Base-by-base conservation (phyloP, 257 asterid species). In the Plantago ovata region DNA sequence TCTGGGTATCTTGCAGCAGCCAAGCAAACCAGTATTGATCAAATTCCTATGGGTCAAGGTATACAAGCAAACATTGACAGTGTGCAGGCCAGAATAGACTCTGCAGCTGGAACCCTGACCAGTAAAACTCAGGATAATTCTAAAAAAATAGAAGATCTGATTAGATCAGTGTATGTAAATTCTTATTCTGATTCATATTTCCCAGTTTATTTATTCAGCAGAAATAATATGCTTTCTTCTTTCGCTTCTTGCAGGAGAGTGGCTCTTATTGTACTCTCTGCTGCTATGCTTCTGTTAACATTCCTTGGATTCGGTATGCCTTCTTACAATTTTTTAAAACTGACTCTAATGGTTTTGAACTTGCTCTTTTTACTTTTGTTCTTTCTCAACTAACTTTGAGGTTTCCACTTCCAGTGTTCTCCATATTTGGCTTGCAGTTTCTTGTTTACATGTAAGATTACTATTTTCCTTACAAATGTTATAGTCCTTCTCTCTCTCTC, bases 291-390 rank as follows among this genome's bases (percentile, higher is more conserved):
- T 64, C 69, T 85, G 40, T 53, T 92, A 47, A 81, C 96, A 13
- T 92, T 87, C 61, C 81, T 92, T 60, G 98, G 96, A 75, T 85
- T 92, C 33, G 88, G 98, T 90, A 79, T 65, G 79, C 53, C 14
- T 43, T 7, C 51, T 59, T 61, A n/a, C n/a, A n/a, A n/a, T n/a
- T n/a, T n/a, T n/a, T n/a, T n/a, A n/a, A n/a, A n/a, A n/a, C n/a
- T n/a, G n/a, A n/a, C n/a, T n/a, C 36, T 28, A 28, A 28, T 6
- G 36, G 7, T 28, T 28, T 3, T 28, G 36, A 28, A 28, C 13
- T 54, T 56, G 10, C 12, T 5, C 32, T 15, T 48, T 9, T 48
- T 21, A 1, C 0, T 28, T 40, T 38, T 13, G 59, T 13, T 66
- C 53, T 13, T 33, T 28, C 9, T 4, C 41, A 38, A 28, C 50